Base-by-base conservation (phyloP, 2,329 filamentous ascomycete genomes). In the Talaromyces sp. region DNA sequence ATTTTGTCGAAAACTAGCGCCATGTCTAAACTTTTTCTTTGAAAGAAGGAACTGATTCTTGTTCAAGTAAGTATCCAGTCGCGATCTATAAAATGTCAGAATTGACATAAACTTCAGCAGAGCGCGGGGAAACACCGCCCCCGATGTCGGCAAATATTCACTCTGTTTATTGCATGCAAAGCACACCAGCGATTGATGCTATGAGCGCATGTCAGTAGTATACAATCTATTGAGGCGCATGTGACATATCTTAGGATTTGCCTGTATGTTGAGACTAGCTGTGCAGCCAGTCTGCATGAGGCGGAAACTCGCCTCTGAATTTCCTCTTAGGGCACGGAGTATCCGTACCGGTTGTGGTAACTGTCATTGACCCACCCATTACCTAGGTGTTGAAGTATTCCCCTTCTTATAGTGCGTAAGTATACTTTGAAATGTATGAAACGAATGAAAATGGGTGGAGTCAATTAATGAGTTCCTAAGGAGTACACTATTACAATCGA, bases 1-100 rank as follows among this genome's bases (percentile, higher is more conserved):
- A 43, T 33, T 22, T 54, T 54, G 24, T 62, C 47, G 47, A 62
- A 62, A 9, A 31, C 35, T n/a, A 62, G 60, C 13, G 47, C 35
- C 60, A 62, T 62, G 33, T 35, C 13, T n/a, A 45, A 19, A 7
- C 7, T 6, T 39, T 16, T 45, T 59, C 24, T n/a, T 58, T 31
- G 11, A 27, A 31, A 24, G 35, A 31, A 8, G 27, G 4, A 31
- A 31, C 4, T 31, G 27, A 31, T 31, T 6, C 27, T 31, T 31
- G 5, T 31, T 31, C 27, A 31, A 31, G 27, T 31, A 31, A 6
- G 3, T 31, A 3, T 31, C 3, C 27, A 31, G 27, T 31, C 4
- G 27, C 27, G 27, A 31, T 31, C 27, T 31, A 31, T 6, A 31
- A 27, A 31, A 31, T 31, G 1, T 31, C 4, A 31, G 1, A 6